Evolutionary conservation across 2,329 filamentous ascomycete genomes (phyloP).

Genomic region (Colletotrichum sublineola): DNA sequence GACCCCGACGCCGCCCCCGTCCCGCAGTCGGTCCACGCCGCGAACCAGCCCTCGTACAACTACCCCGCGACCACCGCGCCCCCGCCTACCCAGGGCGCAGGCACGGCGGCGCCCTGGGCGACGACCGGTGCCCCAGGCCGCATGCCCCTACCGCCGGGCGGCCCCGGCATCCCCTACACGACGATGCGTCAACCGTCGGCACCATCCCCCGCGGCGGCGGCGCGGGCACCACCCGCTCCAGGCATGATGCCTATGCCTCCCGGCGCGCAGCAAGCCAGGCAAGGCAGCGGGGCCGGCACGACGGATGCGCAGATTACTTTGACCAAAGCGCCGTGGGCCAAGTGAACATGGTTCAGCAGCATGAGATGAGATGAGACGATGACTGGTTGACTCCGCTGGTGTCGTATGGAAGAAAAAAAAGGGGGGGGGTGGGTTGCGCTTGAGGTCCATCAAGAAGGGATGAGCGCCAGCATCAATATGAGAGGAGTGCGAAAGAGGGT

Average conservation of each 20-base stretch:
- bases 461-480: neutral
- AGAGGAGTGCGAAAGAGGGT: neutral
- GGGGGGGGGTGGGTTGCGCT: neutral
- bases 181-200: slow-evolving; percentile 53
- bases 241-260: slow-evolving; percentile 42
- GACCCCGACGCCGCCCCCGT: slow-evolving; percentile 71
- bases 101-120: slow-evolving; percentile 62
- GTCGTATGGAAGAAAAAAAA: neutral
- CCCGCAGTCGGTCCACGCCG: slow-evolving; percentile 67
- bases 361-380: neutral
- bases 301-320: slow-evolving; percentile 56
- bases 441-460: neutral
- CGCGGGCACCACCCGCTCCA: slow-evolving; percentile 21
- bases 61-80: slow-evolving; percentile 45
- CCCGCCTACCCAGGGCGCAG: slow-evolving; percentile 46
- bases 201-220: slow-evolving; percentile 7
- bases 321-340: slow-evolving; percentile 64
- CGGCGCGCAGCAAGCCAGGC: slow-evolving; percentile 33
- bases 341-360: slow-evolving; percentile 42
- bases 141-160: slow-evolving; percentile 52
- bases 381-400: neutral
- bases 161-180: slow-evolving; percentile 57
- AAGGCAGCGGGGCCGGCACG: slow-evolving; percentile 46
- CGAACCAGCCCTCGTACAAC: slow-evolving; percentile 62
- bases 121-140: slow-evolving; percentile 48